These are phyloP conservation scores for Talaromyces sp. DNA, from an alignment of 2,329 filamentous ascomycete species.

Conservation along the genomic window DNA sequence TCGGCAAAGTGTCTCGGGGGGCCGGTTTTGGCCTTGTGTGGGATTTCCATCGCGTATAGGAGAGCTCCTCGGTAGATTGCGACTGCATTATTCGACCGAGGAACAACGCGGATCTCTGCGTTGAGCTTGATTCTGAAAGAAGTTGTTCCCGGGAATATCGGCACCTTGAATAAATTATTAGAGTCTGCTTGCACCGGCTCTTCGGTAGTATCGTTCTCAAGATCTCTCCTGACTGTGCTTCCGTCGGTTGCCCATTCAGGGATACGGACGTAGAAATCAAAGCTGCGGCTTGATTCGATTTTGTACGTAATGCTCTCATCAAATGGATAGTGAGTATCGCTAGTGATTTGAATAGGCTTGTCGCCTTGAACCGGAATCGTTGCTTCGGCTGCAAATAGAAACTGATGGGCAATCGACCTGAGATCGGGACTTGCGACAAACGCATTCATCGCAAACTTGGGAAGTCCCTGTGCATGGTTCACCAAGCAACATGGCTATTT, in stretches of 20 bases:
- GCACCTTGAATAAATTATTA: conserved; percentile 2
- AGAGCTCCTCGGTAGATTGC: conserved; percentile 10
- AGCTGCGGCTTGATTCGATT: conserved; percentile 5
- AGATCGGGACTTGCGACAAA: conserved; percentile 9
- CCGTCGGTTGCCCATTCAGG: conserved; percentile 9
- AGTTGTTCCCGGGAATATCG: conserved; percentile 2
- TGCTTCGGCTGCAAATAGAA: conserved; percentile 7
- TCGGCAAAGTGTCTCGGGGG: conserved; percentile 8
- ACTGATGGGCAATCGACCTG: conserved; percentile 7
- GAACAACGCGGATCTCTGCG: conserved; percentile 7
- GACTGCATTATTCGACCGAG: conserved; percentile 8
- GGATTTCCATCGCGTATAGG: conserved; percentile 10
- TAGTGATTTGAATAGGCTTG: conserved; percentile 5
- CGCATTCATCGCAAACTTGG: conserved; percentile 11
- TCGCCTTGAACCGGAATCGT: conserved; percentile 5
- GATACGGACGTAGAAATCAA: conserved; percentile 9
- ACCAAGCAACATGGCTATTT: conserved; percentile 11
- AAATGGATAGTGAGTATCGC: conserved; percentile 9
- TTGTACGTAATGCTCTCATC: conserved; percentile 5
- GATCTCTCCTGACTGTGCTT: conserved; percentile 1
- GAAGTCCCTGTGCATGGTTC: conserved; percentile 10
- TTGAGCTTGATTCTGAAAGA: conserved; percentile 4
- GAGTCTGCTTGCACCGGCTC: conserved; percentile 7
- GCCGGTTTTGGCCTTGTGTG: conserved; percentile 5
- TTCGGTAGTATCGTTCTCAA: neutral